Base-by-base conservation (phyloP, 2,329 filamentous ascomycete species). In the Pseudogymnoascus sp. region DNA sequence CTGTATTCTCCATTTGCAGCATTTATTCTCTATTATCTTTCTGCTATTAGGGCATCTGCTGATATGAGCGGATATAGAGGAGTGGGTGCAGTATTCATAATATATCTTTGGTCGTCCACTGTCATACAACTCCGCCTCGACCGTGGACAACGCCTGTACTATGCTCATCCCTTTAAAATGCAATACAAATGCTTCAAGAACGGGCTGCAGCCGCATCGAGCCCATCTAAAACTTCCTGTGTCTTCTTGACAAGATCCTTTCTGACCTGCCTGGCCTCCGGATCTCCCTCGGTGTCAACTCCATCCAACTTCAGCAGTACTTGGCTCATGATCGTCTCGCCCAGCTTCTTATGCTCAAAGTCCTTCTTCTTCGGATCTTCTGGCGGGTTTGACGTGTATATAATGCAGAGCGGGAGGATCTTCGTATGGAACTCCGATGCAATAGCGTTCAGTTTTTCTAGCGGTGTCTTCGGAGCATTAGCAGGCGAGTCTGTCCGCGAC, bases 321-420 rank as follows among this genome's bases (percentile, higher is more conserved):
- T 92, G 88, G 65, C 87, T 84, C 79, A 94, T 79, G 39, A 92
- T 82, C 4, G 87, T 90, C 77, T 94, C 90, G 3, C 84, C 86
- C 16, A 94, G 74, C 71, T 83, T 87, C 72, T 88, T 86, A 72
- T 93, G 87, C 70, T 92, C 88, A 35, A 91, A 89, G 12, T 83
- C 82, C 59, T 83, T 79, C 78, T 89, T 91, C 73, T 87, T 86
- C 39, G 76, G 70, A 60, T 91, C 88, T 3, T 75, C 72, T 0
- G 90, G 90, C 9, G 90, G 87, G 7, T 80, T 77, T 5, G 76
- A 77, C 19, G 82, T 80, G 71, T 85, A 93, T 23, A 85, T 75
- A 3, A 81, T 74, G 68, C 86, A 90, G 5, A 87, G 72, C 0
- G 89, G 88, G n/a, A 87, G 74, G 66, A 89, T 82, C 61, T 85